Evolutionary conservation across 768 basidiomycete species (phyloP), one percentile per base, ranked within the genome.

Genomic region (Mycena haematopus): DNA sequence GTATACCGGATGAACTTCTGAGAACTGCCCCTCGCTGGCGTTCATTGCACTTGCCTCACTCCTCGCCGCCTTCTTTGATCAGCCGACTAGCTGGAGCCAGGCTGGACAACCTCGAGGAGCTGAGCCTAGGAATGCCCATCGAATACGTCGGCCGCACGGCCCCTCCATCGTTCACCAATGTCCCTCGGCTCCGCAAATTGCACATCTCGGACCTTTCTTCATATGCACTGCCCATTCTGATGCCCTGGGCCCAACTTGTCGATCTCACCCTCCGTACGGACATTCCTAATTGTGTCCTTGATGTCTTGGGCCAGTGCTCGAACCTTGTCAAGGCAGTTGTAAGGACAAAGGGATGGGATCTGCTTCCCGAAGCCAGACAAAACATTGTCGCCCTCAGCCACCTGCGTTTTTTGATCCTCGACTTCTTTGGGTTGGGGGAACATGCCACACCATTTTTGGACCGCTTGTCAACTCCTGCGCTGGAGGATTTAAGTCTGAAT

Each of bases 161-260:
- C 9, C 21, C 24, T 13, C 21, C 22, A 24, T 46, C 21, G 21
- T 24, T n/a, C 50, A 33, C 29, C 29, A 31, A 6, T 19, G 29
- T 21, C 14, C 50, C 50, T n/a, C 50, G 50, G 17, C 50, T 51
- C 33, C 50, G 31, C 2, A 51, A 33, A 21, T 51, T 51, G n/a
- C 2, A 10, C 7, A 46, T 46, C 2, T n/a, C n/a, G n/a, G 1
- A 35, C 2, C 1, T 51, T n/a, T 2, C 13, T 21, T n/a, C n/a
- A 19, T 2, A 31, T 50, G 17, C 29, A 31, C 15, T 3, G 29
- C 29, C 29, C 29, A 31, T 35, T n/a, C 31, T 10, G 17, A 6
- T 51, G 50, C 50, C 50, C 21, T 51, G 50, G 50, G 50, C 31
- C 1, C 31, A 51, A n/a, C 50, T 51, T 19, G 33, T 31, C 19